Conservation (phyloP, 1,284 basidiomycete genomes). For the Anthracocystis setariae region DNA sequence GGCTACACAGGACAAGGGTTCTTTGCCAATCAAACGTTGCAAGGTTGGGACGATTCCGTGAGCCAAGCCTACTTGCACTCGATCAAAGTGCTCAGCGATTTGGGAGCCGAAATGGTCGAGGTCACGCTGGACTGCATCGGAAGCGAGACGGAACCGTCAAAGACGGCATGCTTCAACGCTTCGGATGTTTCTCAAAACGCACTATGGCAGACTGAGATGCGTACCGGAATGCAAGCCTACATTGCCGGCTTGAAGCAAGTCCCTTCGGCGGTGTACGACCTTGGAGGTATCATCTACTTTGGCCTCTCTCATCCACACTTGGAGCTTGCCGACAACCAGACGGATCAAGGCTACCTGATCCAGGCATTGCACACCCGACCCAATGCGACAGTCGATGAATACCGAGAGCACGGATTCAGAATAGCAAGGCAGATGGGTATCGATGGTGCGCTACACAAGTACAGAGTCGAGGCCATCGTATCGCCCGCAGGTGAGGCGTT, state of each 20-base stretch:
- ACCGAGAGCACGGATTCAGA: slow-evolving; percentile 13
- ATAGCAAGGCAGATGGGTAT: slow-evolving; percentile 19
- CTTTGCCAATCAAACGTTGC: slow-evolving; percentile 30
- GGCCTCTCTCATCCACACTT: slow-evolving; percentile 21
- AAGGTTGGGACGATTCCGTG: slow-evolving; percentile 23
- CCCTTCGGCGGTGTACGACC: slow-evolving; percentile 29
- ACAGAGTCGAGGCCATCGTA: slow-evolving; percentile 16
- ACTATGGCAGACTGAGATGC: slow-evolving; percentile 38
- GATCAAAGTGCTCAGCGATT: slow-evolving; percentile 15
- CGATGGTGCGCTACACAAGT: slow-evolving; percentile 18
- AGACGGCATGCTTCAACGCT: slow-evolving; percentile 27
- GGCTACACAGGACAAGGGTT: slow-evolving; percentile 26
- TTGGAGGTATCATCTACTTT: slow-evolving; percentile 39
- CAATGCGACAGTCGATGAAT: slow-evolving; percentile 28
- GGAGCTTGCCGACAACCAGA: slow-evolving; percentile 25
- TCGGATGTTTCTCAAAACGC: slow-evolving; percentile 17
- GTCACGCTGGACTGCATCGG: slow-evolving; percentile 40
- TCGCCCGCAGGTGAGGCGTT: slow-evolving; percentile 21
- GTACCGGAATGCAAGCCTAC: slow-evolving; percentile 24
- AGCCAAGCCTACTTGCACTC: slow-evolving; percentile 15
- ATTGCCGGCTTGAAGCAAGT: slow-evolving; percentile 23
- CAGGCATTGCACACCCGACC: slow-evolving; percentile 32
- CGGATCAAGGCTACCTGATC: slow-evolving; percentile 36
- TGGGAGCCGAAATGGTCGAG: slow-evolving; percentile 31
- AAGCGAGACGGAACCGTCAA: slow-evolving; percentile 7